Conservation (phyloP, 768 basidiomycete genomes). For the Psilocybe subaeruginosa region DNA sequence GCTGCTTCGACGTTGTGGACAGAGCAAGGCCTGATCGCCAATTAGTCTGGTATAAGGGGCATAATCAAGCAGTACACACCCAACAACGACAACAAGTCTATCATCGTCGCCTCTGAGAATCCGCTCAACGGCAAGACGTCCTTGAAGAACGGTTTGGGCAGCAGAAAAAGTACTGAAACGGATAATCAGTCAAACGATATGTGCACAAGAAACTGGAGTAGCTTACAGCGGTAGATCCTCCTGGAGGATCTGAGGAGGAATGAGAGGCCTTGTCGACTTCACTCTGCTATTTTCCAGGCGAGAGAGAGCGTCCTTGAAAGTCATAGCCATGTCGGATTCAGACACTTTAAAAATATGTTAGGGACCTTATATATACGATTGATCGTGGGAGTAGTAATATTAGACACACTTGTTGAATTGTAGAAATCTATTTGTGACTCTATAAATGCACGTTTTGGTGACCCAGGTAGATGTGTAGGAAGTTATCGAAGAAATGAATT, state of each 20-base stretch:
- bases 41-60: not conserved
- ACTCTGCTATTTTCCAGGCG: slow-evolving; percentile 89
- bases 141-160: slow-evolving; percentile 89
- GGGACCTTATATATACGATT: slow-evolving; percentile 16
- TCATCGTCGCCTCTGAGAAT: slow-evolving; percentile 89
- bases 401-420: slow-evolving; percentile 11
- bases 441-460: slow-evolving; percentile 3
- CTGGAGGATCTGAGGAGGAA: slow-evolving; percentile 92
- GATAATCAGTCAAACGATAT: not conserved
- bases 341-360: slow-evolving; percentile 36
- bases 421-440: not conserved
- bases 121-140: slow-evolving; percentile 75
- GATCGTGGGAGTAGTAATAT: slow-evolving; percentile 16
- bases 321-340: slow-evolving; percentile 65
- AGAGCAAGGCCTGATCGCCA: slow-evolving; percentile 76
- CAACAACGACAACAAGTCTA: slow-evolving; percentile 89
- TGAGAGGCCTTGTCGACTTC: slow-evolving; percentile 83
- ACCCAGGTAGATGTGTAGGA: slow-evolving; percentile 10
- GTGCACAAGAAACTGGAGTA: not conserved
- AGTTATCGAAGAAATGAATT: not conserved
- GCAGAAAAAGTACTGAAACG: slow-evolving; percentile 66
- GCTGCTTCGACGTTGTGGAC: slow-evolving; percentile 90
- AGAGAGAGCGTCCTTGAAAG: slow-evolving; percentile 78
- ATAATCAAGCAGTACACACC: slow-evolving; percentile 46
- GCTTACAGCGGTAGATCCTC: slow-evolving; percentile 89